Evolutionary conservation across 345 rosid genomes (phyloP).

Genomic region (Euphorbia lathyris): DNA sequence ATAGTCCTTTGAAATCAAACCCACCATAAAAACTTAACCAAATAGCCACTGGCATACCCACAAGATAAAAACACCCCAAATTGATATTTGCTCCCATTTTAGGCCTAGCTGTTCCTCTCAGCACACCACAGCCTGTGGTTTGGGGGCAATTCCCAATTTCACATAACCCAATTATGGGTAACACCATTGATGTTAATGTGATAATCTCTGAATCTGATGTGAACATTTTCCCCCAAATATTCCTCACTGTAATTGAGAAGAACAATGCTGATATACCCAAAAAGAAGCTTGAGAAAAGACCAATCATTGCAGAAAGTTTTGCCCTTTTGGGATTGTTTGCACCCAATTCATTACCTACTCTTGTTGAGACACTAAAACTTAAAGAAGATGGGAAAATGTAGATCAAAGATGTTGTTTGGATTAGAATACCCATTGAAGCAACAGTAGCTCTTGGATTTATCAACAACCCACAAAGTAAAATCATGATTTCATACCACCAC

Average conservation of each 20-base stretch:
- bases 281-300: slow-evolving; percentile 19
- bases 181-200: slow-evolving; percentile 26
- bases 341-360: slow-evolving; percentile 40
- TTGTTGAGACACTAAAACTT: slow-evolving; percentile 42
- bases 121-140: slow-evolving; percentile 26
- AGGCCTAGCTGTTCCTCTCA: slow-evolving; percentile 29
- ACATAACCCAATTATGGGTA: slow-evolving; percentile 30
- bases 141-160: slow-evolving; percentile 30
- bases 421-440: slow-evolving; percentile 49
- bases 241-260: slow-evolving; percentile 24
- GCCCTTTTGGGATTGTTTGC: slow-evolving; percentile 23
- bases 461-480: slow-evolving; percentile 40
- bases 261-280: slow-evolving; percentile 22
- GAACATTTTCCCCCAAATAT: slow-evolving; percentile 25
- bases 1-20: slow-evolving; percentile 27
- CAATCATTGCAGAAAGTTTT: slow-evolving; percentile 14
- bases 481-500: slow-evolving; percentile 62
- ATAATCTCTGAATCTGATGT: slow-evolving; percentile 26
- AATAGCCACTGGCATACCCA: slow-evolving; percentile 30
- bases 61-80: slow-evolving; percentile 26
- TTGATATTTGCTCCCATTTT: slow-evolving; percentile 27
- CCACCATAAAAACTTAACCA: slow-evolving; percentile 26
- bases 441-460: slow-evolving; percentile 39
- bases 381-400: slow-evolving; percentile 52
- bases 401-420: slow-evolving; percentile 42